Base-by-base conservation (phyloP, 139 green algal genomes). In the Asterochloris erici region DNA sequence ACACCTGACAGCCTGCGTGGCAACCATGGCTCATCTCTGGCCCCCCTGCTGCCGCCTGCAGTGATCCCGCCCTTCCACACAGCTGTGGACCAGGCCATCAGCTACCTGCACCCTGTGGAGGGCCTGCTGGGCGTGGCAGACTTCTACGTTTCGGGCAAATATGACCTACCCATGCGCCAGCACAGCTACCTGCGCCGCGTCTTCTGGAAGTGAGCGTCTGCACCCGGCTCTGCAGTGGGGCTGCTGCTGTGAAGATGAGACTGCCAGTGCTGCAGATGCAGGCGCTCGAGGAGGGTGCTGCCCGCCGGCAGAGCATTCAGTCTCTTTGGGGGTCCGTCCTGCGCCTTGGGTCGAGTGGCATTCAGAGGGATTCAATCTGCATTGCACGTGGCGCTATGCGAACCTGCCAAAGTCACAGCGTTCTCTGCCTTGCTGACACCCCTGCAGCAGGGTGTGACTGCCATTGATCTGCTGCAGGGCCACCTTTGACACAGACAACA, bases 41-140 rank as follows among this genome's bases (percentile, higher is more conserved):
- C 38, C 38, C 38, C 38, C 38, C 38, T 54, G 38, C 38, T 54
- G 38, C 38, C 38, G 38, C 38, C 60, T 82, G 81, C 92, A 97
- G 92, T 99, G 96, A 99, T 99, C 81, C 96, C 96, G 26, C 94
- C 95, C 23, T 99, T 99, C 92, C 94, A 98, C 86, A 81, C 89
- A 70, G 97, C 94, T 15, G 85, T 99, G 4, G 96, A 99, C 84
- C 88, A 91, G 24, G 95, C 94, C 21, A 83, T 94, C 66, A 89
- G 82, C 11, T 97, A 98, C 90, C 87, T 99, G 68, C 83, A 91
- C 84, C 86, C 86, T 0, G 79, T 86, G 9, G 87, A 94, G 68
- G 96, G 96, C 38, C 85, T 98, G n/a, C 63, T 99, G 66, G 97
- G 93, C 16, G 91, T 98, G 0, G 86, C 92, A 14, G 96, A 99